phyloP scores from a whole-genome alignment of 2,329 filamentous ascomycete species.

The Colletotrichum musae region DNA sequence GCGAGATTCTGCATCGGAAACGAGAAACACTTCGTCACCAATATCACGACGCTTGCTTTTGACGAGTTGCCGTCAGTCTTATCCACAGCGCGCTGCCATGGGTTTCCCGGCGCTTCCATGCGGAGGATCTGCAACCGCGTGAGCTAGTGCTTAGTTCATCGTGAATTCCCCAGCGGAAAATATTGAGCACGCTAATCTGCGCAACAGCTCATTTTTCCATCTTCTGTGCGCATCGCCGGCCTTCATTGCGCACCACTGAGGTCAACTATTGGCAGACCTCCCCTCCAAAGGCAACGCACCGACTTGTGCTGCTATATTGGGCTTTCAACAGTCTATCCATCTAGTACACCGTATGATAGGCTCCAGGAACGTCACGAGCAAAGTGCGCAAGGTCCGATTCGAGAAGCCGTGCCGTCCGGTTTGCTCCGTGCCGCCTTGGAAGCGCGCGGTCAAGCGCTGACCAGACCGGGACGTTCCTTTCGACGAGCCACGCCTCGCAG shows the following conservation, averaged over 20 bases:
- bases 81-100: slow-evolving; percentile 7
- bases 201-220: not conserved
- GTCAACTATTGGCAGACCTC: not conserved
- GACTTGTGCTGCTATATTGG: slow-evolving; percentile 13
- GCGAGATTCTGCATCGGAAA: not conserved
- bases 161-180: slow-evolving; percentile 1
- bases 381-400: not conserved
- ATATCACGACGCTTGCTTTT: not conserved
- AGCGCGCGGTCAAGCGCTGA: no score
- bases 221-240: slow-evolving; percentile 6
- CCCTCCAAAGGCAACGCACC: not conserved
- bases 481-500: not conserved
- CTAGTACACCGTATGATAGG: not conserved
- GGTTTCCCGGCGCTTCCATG: slow-evolving; percentile 17
- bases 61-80: not conserved
- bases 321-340: slow-evolving; percentile 1
- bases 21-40: not conserved
- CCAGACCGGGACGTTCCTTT: not conserved
- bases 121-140: slow-evolving; percentile 29
- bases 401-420: not conserved
- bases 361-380: not conserved
- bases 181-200: slow-evolving; percentile 9
- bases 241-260: not conserved
- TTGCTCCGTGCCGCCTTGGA: not conserved
- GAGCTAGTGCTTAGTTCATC: slow-evolving; percentile 11